phyloP scores from a whole-genome alignment of 352 stramenopile species.

The Pythium vanterpoolii region DNA sequence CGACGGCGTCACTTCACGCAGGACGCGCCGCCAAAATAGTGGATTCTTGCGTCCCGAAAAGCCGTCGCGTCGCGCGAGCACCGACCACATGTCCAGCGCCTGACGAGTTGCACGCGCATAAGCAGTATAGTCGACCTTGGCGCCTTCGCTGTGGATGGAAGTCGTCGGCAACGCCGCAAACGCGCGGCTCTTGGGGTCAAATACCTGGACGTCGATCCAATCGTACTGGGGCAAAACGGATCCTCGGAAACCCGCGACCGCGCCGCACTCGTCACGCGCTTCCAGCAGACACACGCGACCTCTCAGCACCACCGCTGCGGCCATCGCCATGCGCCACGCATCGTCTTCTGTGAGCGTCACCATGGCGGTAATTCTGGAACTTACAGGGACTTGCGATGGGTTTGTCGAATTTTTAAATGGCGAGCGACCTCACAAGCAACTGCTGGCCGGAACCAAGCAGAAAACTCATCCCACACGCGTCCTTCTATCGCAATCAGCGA shows the following conservation, averaged over 20 bases:
- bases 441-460: too few relatives aligned
- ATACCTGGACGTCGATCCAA: slow-evolving; percentile 8
- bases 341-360: background rate
- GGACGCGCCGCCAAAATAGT: slow-evolving; percentile 6
- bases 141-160: background rate
- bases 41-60: background rate
- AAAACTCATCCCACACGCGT: too few relatives aligned
- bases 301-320: background rate
- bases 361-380: too few relatives aligned
- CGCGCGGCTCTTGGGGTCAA: slow-evolving; percentile 6
- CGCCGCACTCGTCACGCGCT: background rate
- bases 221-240: slow-evolving; percentile 5
- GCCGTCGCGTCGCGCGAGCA: background rate
- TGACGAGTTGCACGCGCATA: slow-evolving; percentile 2
- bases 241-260: background rate
- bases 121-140: background rate
- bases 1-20: background rate
- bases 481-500: too few relatives aligned
- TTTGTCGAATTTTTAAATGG: too few relatives aligned
- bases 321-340: slow-evolving; percentile 6
- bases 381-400: too few relatives aligned
- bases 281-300: background rate
- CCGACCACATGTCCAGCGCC: slow-evolving; percentile 1
- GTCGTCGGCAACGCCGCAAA: background rate
- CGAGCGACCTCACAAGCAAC: too few relatives aligned